Evolutionary conservation across 2,329 filamentous ascomycete genomes (phyloP), one percentile per base, ranked within the genome.

Genomic region (Stachybotrys chartarum): DNA sequence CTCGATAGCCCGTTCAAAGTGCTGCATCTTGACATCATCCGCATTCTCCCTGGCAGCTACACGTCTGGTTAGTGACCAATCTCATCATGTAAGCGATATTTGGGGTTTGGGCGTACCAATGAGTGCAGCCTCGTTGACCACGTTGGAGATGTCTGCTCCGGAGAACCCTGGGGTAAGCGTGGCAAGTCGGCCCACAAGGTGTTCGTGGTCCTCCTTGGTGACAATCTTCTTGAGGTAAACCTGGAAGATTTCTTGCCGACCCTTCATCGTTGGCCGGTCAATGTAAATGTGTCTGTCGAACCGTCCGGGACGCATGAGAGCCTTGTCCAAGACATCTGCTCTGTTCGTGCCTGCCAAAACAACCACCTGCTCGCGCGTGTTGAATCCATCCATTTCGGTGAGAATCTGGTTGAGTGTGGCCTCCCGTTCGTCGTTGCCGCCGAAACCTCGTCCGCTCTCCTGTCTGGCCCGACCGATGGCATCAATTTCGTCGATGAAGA

Each of bases 381-480:
- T 97, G 84, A 97, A 97, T 56, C 93, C 94, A 70, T 99, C 94
- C 94, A 99, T 99, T 72, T 99, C 94, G 0, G 94, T 99, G 54
- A 99, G 78, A 58, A 99, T 97, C 75, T 99, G 94, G 74, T 99
- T 99, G 31, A 99, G 85, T 0, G 94, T 99, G 51, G 90, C 90
- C 75, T 99, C 94, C 58, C 94, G 88, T 76, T 99, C 94, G 68
- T 99, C 94, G 67, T 97, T 97, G 58, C 94, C 94, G 60, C 93
- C 92, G 45, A 88, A 88, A 56, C 76, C 75, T 50, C 67, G 65
- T 60, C 87, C 88, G 42, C 87, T 84, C 68, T 96, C 95, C 24
- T 86, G 80, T 75, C 94, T 85, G 55, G 93, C 89, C 69, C 92
- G 91, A 64, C 94, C 94, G 65, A 99, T 97, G 56, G 94, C 94